These are phyloP conservation scores for Evernia prunastri DNA, from an alignment of 495 filamentous ascomycete genomes.

Conservation along the genomic window DNA sequence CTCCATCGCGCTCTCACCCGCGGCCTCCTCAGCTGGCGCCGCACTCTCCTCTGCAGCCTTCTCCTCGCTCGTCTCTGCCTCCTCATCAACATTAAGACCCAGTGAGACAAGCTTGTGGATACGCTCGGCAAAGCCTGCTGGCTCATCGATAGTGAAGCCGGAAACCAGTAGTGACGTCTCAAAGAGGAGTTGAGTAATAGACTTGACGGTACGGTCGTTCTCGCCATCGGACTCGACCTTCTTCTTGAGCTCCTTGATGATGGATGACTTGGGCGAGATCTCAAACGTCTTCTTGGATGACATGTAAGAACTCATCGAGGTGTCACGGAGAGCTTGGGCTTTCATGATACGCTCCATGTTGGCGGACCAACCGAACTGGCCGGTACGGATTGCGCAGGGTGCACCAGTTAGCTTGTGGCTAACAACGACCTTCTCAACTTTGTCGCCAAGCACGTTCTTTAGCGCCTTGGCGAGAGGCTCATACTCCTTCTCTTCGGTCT, in stretches of 20 bases:
- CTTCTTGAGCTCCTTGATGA: slow-evolving; percentile 97
- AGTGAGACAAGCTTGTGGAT: slow-evolving; percentile 98
- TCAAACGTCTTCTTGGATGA: slow-evolving; percentile 99
- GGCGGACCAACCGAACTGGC: slow-evolving; percentile 99
- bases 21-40: slow-evolving; percentile 45
- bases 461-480: slow-evolving; percentile 88
- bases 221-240: slow-evolving; percentile 97
- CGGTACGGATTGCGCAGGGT: slow-evolving; percentile 97
- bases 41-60: slow-evolving; percentile 55
- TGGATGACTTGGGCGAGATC: slow-evolving; percentile 96
- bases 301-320: slow-evolving; percentile 99
- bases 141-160: slow-evolving; percentile 99
- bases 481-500: slow-evolving; percentile 96
- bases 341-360: slow-evolving; percentile 99
- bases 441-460: slow-evolving; percentile 98
- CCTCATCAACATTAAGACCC: slow-evolving; percentile 93
- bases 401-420: slow-evolving; percentile 94
- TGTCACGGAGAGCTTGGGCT: slow-evolving; percentile 98
- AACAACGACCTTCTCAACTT: slow-evolving; percentile 99
- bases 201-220: slow-evolving; percentile 97
- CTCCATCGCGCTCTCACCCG: slow-evolving; percentile 65
- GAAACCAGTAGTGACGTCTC: slow-evolving; percentile 98
- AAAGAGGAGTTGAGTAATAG: slow-evolving; percentile 93
- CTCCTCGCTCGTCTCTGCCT: slow-evolving; percentile 65
- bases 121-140: slow-evolving; percentile 92